phyloP scores from a whole-genome alignment of 1,284 basidiomycete species.

The Leccinum holopus region DNA sequence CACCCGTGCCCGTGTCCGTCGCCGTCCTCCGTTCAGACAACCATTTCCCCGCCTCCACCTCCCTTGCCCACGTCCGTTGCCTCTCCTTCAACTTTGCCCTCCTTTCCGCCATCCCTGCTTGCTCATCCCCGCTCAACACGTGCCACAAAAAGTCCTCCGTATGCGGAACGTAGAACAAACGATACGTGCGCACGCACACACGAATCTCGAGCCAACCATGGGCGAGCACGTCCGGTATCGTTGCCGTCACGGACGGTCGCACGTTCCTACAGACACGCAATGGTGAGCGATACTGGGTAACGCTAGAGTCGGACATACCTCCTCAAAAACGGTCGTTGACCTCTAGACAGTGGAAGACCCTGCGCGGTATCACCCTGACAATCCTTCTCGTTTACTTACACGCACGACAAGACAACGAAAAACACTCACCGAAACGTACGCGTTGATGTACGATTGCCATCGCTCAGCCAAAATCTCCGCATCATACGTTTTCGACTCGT shows the following conservation, averaged over 20 bases:
- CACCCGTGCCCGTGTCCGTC: not conserved
- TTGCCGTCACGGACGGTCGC: conserved; percentile 35
- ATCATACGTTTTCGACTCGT: conserved; percentile 86
- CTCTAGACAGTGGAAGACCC: conserved; percentile 48
- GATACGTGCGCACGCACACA: conserved; percentile 80
- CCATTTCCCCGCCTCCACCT: conserved; percentile 21
- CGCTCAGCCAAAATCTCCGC: conserved; percentile 78
- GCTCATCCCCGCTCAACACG: conserved; percentile 13
- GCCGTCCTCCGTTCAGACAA: not conserved
- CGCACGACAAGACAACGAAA: not conserved
- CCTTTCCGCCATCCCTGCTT: not conserved
- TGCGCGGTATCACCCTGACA: conserved; percentile 53
- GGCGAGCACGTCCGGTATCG: conserved; percentile 47
- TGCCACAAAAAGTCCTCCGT: conserved; percentile 67
- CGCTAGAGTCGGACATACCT: conserved; percentile 46
- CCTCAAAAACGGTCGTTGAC: conserved; percentile 72
- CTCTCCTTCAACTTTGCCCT: conserved; percentile 9
- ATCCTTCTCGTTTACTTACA: not conserved
- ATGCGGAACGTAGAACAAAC: conserved; percentile 77
- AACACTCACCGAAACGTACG: conserved; percentile 73
- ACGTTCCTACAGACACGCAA: conserved; percentile 42
- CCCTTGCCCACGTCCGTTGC: conserved; percentile 18
- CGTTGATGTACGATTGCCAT: conserved; percentile 90
- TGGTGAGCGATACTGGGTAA: not conserved
- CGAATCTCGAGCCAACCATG: conserved; percentile 74